Base-by-base conservation (phyloP, 495 filamentous ascomycete genomes). In the Clavariopsis aquatica region DNA sequence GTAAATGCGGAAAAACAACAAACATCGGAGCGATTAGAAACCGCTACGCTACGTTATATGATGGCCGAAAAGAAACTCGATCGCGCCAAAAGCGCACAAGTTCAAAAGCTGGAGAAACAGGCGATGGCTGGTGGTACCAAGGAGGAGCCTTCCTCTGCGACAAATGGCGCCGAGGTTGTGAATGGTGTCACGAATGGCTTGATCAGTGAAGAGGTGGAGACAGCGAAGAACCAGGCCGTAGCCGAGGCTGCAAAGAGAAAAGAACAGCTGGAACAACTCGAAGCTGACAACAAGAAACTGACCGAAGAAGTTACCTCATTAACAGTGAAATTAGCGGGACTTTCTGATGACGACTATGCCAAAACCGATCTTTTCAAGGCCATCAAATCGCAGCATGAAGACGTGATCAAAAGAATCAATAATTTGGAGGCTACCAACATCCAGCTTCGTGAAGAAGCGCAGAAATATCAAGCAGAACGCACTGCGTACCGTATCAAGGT, bases 11-110 rank as follows among this genome's bases (percentile, higher is more conserved):
- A 97, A 66, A 93, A 94, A 67, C 87, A 96, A 52, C 85, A 89
- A 65, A 81, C 95, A 13, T 89, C 88, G 49, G 89, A 92, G 52
- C 87, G 91, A 53, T 79, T 96, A 12, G 91, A 96, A 64, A 84
- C 81, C 55, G 93, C 94, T 3, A 93, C 91, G 2, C 78, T 93
- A 38, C 87, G 94, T 57, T 96, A 95, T 68, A 90, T 97, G 83
- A 87, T 92, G 62, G 94, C 94, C 2, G 94, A 98, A 72, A 93
- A 93, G 78, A 91, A 90, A 74, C 81, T 97, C 17, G 94, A 98
- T 73, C 86, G 94, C 34, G 85, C 87, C 7, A 89, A 87, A 72
- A 97, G 93, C 71, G 77, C 87, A 52, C 90, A 93, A 49, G 90
- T 96, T n/a, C 87, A 89, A 57, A 97, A 96, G 71, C 77, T 98